These are phyloP conservation scores for Juglanconis sp. DNA, from an alignment of 2,329 filamentous ascomycete species.

Conservation along the genomic window DNA sequence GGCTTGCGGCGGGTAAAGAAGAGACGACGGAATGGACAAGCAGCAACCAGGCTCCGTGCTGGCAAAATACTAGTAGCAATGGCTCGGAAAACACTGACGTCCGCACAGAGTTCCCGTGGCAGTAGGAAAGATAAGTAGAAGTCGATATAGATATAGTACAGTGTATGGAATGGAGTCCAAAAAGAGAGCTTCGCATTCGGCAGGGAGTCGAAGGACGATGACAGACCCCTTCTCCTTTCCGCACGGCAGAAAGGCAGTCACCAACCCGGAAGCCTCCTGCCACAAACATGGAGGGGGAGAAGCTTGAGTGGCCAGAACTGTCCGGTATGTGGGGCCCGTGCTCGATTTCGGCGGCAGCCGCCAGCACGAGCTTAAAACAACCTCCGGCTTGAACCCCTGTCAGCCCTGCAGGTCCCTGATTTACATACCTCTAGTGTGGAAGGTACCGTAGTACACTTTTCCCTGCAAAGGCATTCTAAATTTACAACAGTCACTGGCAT, in stretches of 20 bases:
- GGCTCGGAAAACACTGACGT: neutral
- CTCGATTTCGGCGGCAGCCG: neutral
- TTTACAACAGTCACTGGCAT: neutral
- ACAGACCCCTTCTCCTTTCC: conserved; percentile 2
- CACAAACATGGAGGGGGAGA: neutral
- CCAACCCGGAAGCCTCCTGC: neutral
- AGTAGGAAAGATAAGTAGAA: neutral
- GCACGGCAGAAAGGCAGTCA: neutral
- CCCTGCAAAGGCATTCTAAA: neutral
- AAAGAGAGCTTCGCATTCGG: neutral
- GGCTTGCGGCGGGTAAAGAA: neutral
- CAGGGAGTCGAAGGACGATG: neutral
- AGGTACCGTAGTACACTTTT: no score
- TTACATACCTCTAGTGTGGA: no score
- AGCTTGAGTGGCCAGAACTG: neutral
- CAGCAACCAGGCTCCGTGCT: no score
- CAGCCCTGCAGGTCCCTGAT: neutral
- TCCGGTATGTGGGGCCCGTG: neutral
- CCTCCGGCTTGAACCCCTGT: neutral
- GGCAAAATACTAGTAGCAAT: neutral
- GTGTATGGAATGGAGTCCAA: neutral
- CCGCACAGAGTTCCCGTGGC: neutral
- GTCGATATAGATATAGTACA: neutral
- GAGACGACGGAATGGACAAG: neutral
- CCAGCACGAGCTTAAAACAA: conserved; percentile 1